Percentiles rank a stretch among this genome's conserved stretches.
phyloP scores from a whole-genome alignment of 331 rosid genomes.

The Telfairia occidentalis region DNA sequence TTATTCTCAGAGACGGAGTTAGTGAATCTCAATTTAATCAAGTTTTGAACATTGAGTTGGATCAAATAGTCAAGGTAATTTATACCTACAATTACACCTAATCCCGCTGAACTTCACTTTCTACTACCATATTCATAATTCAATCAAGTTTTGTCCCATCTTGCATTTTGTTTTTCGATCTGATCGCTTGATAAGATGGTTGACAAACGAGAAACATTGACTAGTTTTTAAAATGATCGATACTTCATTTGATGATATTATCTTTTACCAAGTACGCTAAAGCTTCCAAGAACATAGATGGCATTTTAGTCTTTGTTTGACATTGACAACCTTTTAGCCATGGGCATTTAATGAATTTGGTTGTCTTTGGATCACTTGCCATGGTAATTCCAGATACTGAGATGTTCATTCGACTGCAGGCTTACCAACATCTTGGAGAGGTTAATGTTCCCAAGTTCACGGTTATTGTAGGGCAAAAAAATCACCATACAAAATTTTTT shows the following conservation, averaged over 20 bases:
- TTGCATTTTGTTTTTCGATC: neutral
- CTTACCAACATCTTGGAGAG: conserved; percentile 71
- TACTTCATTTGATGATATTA: neutral
- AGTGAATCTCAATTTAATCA: conserved; percentile 82
- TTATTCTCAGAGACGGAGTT: conserved; percentile 70
- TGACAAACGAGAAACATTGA: neutral
- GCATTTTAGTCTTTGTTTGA: neutral
- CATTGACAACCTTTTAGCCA: neutral
- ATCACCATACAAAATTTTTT: conserved; percentile 74
- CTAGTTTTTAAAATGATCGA: neutral
- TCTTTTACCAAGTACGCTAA: neutral
- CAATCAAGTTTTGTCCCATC: neutral
- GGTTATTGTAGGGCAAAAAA: conserved; percentile 71
- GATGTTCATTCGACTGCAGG: conserved; percentile 37
- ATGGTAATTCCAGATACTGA: conserved; percentile 5
- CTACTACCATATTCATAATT: neutral
- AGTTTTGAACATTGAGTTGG: conserved; percentile 74
- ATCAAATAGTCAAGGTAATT: conserved; percentile 72
- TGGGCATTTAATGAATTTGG: neutral
- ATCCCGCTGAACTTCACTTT: neutral
- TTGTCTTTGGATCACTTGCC: neutral
- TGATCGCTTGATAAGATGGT: neutral
- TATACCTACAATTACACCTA: conserved; percentile 11
- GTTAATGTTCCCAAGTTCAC: conserved; percentile 63
- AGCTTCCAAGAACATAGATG: neutral